Conservation (phyloP, 352 stramenopile species). For the Detonula confervacea region DNA sequence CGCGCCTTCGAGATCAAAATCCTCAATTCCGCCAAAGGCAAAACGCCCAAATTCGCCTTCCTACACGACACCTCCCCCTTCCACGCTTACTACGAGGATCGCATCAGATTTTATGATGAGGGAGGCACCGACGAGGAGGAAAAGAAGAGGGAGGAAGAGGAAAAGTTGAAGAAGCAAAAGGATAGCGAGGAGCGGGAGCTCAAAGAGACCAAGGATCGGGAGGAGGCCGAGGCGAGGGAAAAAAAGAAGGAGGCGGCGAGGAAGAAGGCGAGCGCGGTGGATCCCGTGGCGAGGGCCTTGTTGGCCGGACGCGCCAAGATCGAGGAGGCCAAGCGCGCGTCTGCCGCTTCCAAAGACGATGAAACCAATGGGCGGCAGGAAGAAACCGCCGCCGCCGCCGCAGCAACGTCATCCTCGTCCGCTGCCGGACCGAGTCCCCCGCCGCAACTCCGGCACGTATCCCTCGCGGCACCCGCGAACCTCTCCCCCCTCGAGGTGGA, state of each 20-base stretch:
- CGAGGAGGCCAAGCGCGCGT: conserved; percentile 21
- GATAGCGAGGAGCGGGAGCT: conserved; percentile 55
- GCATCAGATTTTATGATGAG: conserved; percentile 89
- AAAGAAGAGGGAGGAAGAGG: conserved; percentile 65
- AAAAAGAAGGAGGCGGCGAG: conserved; percentile 88
- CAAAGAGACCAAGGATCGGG: too few species aligned
- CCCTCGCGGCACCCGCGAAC: conserved; percentile 89
- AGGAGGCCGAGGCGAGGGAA: too few species aligned
- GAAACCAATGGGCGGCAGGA: neutral
- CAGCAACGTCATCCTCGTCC: too few species aligned
- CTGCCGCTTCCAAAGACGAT: conserved; percentile 14
- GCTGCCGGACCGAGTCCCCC: conserved; percentile 39
- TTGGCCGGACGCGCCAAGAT: conserved; percentile 71
- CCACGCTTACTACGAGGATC: conserved; percentile 98
- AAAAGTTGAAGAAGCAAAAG: conserved; percentile 49
- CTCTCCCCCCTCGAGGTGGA: conserved; percentile 94
- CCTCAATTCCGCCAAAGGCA: conserved; percentile 90
- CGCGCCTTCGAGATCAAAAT: conserved; percentile 97
- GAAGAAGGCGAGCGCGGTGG: conserved; percentile 87
- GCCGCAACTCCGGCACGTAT: conserved; percentile 60
- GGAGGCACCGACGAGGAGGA: conserved; percentile 69
- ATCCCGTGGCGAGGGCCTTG: conserved; percentile 90
- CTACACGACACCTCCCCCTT: conserved; percentile 94
- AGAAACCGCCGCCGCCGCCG: neutral
- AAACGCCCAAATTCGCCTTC: conserved; percentile 98